phyloP scores from a whole-genome alignment of 306 rosid species.

The Vicia sativa region DNA sequence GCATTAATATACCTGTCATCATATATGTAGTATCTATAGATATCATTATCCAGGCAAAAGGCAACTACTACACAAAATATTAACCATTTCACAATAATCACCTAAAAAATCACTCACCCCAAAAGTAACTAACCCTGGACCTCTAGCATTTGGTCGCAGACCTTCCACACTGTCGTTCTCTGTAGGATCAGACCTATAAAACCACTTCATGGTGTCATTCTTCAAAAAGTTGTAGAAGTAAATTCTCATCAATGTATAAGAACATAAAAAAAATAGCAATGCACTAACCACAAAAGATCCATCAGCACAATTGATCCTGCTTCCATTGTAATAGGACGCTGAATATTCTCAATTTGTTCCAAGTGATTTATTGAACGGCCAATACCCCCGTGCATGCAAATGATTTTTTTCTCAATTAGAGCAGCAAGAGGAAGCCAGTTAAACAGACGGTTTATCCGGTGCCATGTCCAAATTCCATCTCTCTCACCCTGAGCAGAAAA shows the following conservation, averaged over 20 bases:
- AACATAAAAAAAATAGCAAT: constrained; percentile 33
- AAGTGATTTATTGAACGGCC: constrained; percentile 96
- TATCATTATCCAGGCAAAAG: neutral
- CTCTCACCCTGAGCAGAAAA: constrained; percentile 81
- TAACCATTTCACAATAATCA: constrained; percentile 22
- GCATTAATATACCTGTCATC: constrained; percentile 14
- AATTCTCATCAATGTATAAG: constrained; percentile 27
- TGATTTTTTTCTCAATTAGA: constrained; percentile 89
- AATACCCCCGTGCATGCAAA: constrained; percentile 99
- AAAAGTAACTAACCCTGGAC: constrained; percentile 97
- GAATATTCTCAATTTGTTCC: constrained; percentile 90
- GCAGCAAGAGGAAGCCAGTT: constrained; percentile 99
- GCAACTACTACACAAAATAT: neutral
- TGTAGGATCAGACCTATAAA: constrained; percentile 92
- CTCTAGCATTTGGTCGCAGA: constrained; percentile 94
- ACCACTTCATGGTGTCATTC: constrained; percentile 43
- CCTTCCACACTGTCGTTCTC: constrained; percentile 99
- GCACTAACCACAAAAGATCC: constrained; percentile 92
- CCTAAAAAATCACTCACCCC: constrained; percentile 77
- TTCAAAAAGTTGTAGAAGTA: constrained; percentile 12
- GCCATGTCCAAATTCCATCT: constrained; percentile 99
- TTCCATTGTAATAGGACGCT: constrained; percentile 97
- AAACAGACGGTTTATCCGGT: constrained; percentile 88
- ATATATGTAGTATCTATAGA: constrained; percentile 9
- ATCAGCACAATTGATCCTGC: constrained; percentile 97